These are phyloP conservation scores for Fraxinus greggii DNA, from an alignment of 305 asterid genomes.

Conservation along the genomic window DNA sequence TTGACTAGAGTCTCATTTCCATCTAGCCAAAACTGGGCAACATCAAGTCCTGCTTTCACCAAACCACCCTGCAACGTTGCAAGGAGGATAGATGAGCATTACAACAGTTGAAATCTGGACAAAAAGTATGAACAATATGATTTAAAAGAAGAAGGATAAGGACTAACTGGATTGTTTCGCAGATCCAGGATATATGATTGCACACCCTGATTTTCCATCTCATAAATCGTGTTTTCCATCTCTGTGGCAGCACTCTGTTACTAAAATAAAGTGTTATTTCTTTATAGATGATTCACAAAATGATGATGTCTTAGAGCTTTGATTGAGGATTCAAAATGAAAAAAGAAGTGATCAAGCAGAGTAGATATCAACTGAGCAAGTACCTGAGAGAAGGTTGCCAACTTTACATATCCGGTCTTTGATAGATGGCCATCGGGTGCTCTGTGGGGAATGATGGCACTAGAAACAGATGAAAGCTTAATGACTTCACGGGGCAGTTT, in stretches of 20 bases:
- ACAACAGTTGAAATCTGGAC: background rate
- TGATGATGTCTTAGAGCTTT: background rate
- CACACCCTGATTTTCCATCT: conserved; percentile 85
- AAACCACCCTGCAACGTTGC: conserved; percentile 67
- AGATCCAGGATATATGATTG: conserved; percentile 86
- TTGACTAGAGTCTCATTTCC: conserved; percentile 87
- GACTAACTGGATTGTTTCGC: conserved; percentile 82
- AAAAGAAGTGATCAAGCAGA: background rate
- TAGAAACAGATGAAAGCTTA: conserved; percentile 70
- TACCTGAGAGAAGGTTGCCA: conserved; percentile 86
- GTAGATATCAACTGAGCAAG: background rate
- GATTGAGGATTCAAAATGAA: background rate
- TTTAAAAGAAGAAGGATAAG: background rate
- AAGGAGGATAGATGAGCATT: conserved; percentile 1
- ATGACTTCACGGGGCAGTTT: conserved; percentile 83
- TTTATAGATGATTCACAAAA: background rate
- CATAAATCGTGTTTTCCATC: conserved; percentile 72
- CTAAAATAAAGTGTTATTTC: background rate
- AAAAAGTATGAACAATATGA: background rate
- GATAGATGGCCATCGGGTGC: conserved; percentile 63
- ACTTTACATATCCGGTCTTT: conserved; percentile 82
- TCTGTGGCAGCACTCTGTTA: conserved; percentile 78
- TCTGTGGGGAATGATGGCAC: conserved; percentile 70
- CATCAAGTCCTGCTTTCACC: conserved; percentile 88
- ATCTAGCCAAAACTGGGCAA: conserved; percentile 91